A percentile compares a stretch with the other conserved stretches of the same genome.
Evolutionary conservation across 495 filamentous ascomycete species (phyloP).

Genomic region (Cercophora newfieldiana): DNA sequence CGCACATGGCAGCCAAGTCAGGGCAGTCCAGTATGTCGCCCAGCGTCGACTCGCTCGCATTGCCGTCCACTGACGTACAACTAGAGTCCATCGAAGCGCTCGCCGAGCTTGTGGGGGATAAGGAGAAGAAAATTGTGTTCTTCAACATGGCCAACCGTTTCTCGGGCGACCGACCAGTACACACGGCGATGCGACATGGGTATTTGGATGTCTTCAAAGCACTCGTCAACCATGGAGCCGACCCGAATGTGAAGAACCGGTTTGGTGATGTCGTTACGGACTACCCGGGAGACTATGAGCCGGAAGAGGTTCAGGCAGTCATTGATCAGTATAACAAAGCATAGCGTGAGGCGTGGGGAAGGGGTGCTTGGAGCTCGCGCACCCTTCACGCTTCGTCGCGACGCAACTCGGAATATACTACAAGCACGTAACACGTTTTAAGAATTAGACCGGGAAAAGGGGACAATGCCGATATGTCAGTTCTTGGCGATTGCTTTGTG

Average conservation of each 20-base stretch:
- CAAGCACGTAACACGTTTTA: too few relatives aligned
- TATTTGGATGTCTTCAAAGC: conserved; percentile 26
- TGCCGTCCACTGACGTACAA: background rate
- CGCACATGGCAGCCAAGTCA: conserved; percentile 33
- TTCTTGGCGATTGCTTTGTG: background rate
- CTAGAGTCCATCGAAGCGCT: conserved; percentile 31
- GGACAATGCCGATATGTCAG: background rate
- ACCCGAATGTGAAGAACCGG: conserved; percentile 33
- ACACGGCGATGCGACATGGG: conserved; percentile 34
- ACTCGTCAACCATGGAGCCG: conserved; percentile 30
- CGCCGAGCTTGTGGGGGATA: conserved; percentile 20
- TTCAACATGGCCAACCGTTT: conserved; percentile 38
- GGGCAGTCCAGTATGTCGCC: conserved; percentile 24
- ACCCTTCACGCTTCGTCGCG: background rate
- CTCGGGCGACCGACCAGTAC: conserved; percentile 30
- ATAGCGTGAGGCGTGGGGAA: background rate
- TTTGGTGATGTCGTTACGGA: conserved; percentile 32
- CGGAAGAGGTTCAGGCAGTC: conserved; percentile 16
- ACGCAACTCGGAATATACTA: background rate
- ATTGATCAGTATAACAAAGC: background rate
- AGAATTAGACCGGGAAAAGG: too few relatives aligned
- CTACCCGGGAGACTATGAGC: conserved; percentile 31
- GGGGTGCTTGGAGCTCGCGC: background rate
- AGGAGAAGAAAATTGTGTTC: conserved; percentile 20
- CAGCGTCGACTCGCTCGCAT: background rate